Base-by-base conservation (phyloP, 2,329 filamentous ascomycete species). In the Metarhizium robertsii region DNA sequence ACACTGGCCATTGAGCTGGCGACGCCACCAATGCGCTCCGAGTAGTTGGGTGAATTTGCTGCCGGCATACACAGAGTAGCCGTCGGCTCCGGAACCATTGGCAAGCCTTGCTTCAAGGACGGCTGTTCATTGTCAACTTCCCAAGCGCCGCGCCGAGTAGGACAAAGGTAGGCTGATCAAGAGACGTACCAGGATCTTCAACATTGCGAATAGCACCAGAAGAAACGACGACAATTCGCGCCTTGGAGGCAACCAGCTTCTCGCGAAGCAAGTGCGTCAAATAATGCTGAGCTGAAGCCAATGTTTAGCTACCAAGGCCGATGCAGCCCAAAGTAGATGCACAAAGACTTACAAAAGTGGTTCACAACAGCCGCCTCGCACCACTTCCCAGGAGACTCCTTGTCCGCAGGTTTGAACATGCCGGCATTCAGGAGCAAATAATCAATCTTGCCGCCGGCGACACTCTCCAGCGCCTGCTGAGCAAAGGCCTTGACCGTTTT, bases 21-120 rank as follows among this genome's bases (percentile, higher is more conserved):
- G 77, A 2, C 77, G 76, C 79, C 79, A 81, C 77, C 77, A 81
- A 50, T 81, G 78, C 1, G 78, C 76, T 6, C 70, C 69, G 1
- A 81, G 72, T 0, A 81, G 70, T 58, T 77, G 76, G 1, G 73
- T 67, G 55, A 81, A 80, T 60, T 81, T 81, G 57, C 72, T 73
- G 45, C 71, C 66, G 8, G 59, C 25, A 58, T 81, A 81, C 8
- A 73, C 65, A 0, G 51, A 57, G 2, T 50, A 46, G 0, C 51
- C 59, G 0, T 64, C 60, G 0, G 64, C 64, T 3, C 71, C 73
- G 0, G 76, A 73, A 1, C 65, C 67, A 1, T 68, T 71, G 25
- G 70, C 69, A 13, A 79, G 63, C 34, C 75, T 67, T 0, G 66
- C 58, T 1, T 75, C 72, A 2, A 76, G 62, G 0, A 62, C 61